Percentiles rank a stretch among this genome's conserved stretches.
Conservation (phyloP, 768 basidiomycete genomes). For the Sutorius australiensis region DNA sequence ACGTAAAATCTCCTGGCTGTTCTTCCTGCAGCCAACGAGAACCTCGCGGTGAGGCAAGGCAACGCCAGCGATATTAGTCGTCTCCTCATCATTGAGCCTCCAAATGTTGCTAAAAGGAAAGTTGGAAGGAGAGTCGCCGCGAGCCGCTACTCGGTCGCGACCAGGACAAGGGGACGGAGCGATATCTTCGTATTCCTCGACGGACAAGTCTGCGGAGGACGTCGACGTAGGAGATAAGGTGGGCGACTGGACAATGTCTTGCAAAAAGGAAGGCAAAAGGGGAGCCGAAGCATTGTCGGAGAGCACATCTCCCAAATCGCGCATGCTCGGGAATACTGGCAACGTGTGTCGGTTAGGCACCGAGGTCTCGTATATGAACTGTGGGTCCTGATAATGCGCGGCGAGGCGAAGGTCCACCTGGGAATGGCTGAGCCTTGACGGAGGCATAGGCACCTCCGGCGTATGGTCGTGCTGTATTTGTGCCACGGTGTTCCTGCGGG, state of each 20-base stretch:
- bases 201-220: conserved; percentile 61
- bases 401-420: conserved; percentile 41
- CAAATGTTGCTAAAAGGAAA: conserved; percentile 56
- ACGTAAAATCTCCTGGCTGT: conserved; percentile 36
- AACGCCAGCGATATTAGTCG: conserved; percentile 48
- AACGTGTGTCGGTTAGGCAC: conserved; percentile 37
- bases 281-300: conserved; percentile 38
- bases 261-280: conserved; percentile 75
- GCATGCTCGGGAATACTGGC: conserved; percentile 36
- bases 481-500: conserved; percentile 44
- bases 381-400: conserved; percentile 41
- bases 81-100: conserved; percentile 71
- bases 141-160: conserved; percentile 25
- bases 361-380: conserved; percentile 73
- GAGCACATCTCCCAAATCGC: conserved; percentile 18
- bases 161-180: conserved; percentile 26
- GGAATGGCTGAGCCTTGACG: conserved; percentile 42
- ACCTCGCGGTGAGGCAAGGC: conserved; percentile 43
- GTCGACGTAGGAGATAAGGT: conserved; percentile 60
- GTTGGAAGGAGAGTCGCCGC: conserved; percentile 27
- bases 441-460: conserved; percentile 37
- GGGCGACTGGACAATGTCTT: conserved; percentile 70
- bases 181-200: conserved; percentile 51
- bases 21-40: conserved; percentile 38
- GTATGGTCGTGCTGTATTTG: conserved; percentile 42